These are phyloP conservation scores for Candida andamanensis DNA, from an alignment of 805 yeast genomes.

Conservation along the genomic window DNA sequence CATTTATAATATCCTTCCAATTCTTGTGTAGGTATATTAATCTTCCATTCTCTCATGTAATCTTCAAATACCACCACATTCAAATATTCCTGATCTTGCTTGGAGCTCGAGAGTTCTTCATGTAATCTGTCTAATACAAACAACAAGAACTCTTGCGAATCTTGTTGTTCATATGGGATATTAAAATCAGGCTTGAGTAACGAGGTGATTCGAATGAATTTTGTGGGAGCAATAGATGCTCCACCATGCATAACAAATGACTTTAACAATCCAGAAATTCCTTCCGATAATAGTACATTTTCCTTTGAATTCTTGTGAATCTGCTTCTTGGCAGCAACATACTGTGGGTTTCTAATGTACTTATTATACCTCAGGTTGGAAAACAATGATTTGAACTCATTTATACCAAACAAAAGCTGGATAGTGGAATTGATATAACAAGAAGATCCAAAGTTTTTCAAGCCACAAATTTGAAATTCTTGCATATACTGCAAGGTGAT, in stretches of 20 bases:
- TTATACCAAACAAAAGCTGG: slow-evolving; percentile 60
- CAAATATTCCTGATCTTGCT: slow-evolving; percentile 11
- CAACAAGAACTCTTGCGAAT: slow-evolving; percentile 71
- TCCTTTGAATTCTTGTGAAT: slow-evolving; percentile 15
- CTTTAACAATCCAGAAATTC: slow-evolving; percentile 49
- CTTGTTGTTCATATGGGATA: slow-evolving; percentile 76
- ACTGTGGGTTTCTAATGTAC: slow-evolving; percentile 35
- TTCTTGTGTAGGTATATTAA: slow-evolving; percentile 26
- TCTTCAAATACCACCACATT: slow-evolving; percentile 20
- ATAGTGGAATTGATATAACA: slow-evolving; percentile 74
- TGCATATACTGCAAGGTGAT: slow-evolving; percentile 18
- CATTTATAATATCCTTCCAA: slow-evolving; percentile 55
- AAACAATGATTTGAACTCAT: slow-evolving; percentile 46
- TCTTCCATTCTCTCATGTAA: slow-evolving; percentile 27
- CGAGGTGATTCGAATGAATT: slow-evolving; percentile 51
- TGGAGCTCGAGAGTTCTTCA: slow-evolving; percentile 48
- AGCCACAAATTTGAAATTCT: slow-evolving; percentile 51
- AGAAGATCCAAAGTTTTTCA: slow-evolving; percentile 65
- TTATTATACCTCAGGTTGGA: slow-evolving; percentile 38
- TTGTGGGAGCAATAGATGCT: slow-evolving; percentile 58
- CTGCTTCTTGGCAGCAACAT: slow-evolving; percentile 17
- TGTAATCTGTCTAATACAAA: slow-evolving; percentile 64
- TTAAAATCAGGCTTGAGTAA: slow-evolving; percentile 58
- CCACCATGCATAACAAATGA: slow-evolving; percentile 58
- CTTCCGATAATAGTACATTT: slow-evolving; percentile 38